A percentile compares a stretch with the other conserved stretches of the same genome.
These are phyloP conservation scores for Panaeolus cyanescens DNA, from an alignment of 768 basidiomycete species.

Conservation along the genomic window DNA sequence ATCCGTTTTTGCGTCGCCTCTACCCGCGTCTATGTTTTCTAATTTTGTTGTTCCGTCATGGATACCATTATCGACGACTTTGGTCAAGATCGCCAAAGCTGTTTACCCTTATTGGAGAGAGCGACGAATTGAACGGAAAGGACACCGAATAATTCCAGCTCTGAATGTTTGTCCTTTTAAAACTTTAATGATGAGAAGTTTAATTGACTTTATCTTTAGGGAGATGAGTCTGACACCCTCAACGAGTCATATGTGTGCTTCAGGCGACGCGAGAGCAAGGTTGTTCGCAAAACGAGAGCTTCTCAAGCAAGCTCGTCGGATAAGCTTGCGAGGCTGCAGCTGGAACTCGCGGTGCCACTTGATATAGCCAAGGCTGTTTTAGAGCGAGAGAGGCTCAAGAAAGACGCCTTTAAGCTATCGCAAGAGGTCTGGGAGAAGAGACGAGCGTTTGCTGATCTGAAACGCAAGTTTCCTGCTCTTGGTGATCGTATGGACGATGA, in stretches of 20 bases:
- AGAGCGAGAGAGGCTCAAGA: slow-evolving; percentile 76
- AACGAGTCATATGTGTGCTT: slow-evolving; percentile 98
- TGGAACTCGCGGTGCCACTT: slow-evolving; percentile 71
- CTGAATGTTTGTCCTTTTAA: slow-evolving; percentile 67
- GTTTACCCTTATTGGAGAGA: slow-evolving; percentile 92
- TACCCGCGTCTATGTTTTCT: slow-evolving; percentile 68
- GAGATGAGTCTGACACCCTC: slow-evolving; percentile 85
- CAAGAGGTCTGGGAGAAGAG: slow-evolving; percentile 80
- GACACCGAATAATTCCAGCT: slow-evolving; percentile 82
- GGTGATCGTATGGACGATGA: slow-evolving; percentile 72
- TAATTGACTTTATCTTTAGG: slow-evolving; percentile 40
- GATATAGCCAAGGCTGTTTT: slow-evolving; percentile 73
- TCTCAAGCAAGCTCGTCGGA: slow-evolving; percentile 90
- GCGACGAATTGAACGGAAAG: slow-evolving; percentile 76
- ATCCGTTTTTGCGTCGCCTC: slow-evolving; percentile 59
- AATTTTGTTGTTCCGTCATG: slow-evolving; percentile 66
- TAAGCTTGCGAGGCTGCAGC: slow-evolving; percentile 78
- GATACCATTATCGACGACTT: slow-evolving; percentile 61
- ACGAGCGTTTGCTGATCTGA: slow-evolving; percentile 72
- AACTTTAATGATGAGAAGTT: background rate
- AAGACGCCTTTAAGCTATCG: slow-evolving; percentile 56
- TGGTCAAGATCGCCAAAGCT: slow-evolving; percentile 67
- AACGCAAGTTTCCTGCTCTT: slow-evolving; percentile 68
- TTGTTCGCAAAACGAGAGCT: slow-evolving; percentile 90
- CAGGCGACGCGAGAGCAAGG: slow-evolving; percentile 91